Conservation (phyloP, 768 basidiomycete genomes). For the Udeniomyces megalosporus region DNA sequence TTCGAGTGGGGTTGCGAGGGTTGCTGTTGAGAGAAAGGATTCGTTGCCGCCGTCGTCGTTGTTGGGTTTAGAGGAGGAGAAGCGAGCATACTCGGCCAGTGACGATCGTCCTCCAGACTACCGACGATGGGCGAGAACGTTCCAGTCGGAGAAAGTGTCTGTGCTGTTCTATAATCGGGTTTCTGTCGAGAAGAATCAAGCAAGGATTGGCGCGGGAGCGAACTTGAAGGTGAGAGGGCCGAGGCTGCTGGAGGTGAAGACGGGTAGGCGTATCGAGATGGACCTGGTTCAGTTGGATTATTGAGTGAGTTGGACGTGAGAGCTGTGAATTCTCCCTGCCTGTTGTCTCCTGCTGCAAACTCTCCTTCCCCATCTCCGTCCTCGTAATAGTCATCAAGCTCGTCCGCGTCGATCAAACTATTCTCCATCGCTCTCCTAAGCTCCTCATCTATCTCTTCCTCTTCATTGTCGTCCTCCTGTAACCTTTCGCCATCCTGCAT, state of each 20-base stretch:
- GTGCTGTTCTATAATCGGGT: not conserved
- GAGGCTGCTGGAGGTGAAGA: no score
- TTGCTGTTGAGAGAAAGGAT: not conserved
- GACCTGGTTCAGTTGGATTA: no score
- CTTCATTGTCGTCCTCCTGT: not conserved
- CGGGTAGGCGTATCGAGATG: no score
- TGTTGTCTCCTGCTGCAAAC: no score
- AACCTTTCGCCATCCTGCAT: not conserved
- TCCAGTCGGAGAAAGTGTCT: not conserved
- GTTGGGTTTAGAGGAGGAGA: not conserved
- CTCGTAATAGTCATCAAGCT: no score
- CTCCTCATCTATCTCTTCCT: not conserved
- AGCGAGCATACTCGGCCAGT: constrained; percentile 11
- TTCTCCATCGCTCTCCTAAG: not conserved
- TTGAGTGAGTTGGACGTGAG: no score
- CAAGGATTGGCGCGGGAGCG: no score
- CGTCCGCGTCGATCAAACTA: not conserved
- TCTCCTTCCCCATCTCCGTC: no score
- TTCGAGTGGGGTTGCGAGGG: not conserved
- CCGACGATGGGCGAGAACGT: not conserved
- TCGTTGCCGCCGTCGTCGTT: not conserved
- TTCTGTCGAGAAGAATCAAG: no score
- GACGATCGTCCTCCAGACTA: not conserved
- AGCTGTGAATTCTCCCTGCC: no score
- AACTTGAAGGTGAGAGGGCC: no score